Evolutionary conservation across 345 rosid genomes (phyloP).

Genomic region (Camelina neglecta): DNA sequence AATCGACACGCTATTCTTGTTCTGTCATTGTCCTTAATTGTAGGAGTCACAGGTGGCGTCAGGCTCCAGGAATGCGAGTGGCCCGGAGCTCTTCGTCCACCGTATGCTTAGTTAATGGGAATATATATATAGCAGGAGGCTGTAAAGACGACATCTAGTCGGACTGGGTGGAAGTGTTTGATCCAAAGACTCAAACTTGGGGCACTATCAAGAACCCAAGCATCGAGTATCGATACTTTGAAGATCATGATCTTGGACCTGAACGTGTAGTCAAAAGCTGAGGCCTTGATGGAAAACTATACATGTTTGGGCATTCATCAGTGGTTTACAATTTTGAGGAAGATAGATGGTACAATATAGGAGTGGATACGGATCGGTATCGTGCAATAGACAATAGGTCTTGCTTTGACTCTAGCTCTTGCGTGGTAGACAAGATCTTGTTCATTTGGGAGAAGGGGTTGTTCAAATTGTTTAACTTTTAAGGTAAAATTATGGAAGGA

Average conservation of each 20-base stretch:
- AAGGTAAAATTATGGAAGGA: not conserved
- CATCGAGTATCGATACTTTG: not conserved
- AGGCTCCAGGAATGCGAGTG: conserved; percentile 7
- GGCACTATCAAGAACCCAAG: not conserved
- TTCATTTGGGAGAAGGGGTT: not conserved
- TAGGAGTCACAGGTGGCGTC: conserved; percentile 1
- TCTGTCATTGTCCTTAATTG: conserved; percentile 1
- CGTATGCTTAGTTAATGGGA: conserved; percentile 17
- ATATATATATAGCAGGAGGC: conserved; percentile 31
- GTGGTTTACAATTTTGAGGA: conserved; percentile 6
- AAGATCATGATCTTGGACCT: fast-evolving
- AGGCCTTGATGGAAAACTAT: conserved; percentile 9
- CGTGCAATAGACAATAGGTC: not conserved
- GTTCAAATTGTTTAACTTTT: conserved; percentile 9
- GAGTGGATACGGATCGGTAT: not conserved
- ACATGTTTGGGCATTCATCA: not conserved
- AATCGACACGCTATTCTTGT: not conserved
- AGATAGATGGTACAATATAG: not conserved
- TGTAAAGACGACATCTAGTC: not conserved
- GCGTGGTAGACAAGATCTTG: not conserved
- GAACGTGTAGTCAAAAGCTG: not conserved
- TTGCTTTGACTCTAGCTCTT: not conserved
- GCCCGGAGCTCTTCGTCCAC: not conserved
- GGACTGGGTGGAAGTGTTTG: conserved; percentile 10
- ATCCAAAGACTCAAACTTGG: conserved; percentile 30